Conservation (phyloP, 169 alveolate species). For the Eimeria acervulina region DNA sequence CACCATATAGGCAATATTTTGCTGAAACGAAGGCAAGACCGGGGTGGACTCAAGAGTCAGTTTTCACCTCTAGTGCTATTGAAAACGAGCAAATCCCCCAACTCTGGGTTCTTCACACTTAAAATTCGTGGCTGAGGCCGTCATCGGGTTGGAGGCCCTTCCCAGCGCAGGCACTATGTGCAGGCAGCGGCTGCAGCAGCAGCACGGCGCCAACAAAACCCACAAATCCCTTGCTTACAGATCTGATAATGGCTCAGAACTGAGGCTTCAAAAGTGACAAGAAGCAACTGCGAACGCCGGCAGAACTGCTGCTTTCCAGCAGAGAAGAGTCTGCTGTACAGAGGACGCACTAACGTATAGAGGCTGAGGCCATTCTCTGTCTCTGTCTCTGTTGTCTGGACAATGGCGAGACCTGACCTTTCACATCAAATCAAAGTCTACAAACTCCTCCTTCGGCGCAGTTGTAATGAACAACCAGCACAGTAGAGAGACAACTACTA, state of each 20-base stretch:
- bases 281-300: background rate
- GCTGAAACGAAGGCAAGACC: background rate
- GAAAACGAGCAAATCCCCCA: background rate
- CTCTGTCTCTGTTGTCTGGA: background rate
- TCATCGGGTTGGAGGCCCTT: background rate
- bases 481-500: background rate
- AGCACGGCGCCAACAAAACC: background rate
- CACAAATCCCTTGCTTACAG: background rate
- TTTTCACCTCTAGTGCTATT: background rate
- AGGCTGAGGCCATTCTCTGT: too few species aligned
- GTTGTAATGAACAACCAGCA: constrained; percentile 55
- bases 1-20: background rate
- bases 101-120: background rate
- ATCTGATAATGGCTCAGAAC: background rate
- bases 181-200: background rate
- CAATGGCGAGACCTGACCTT: background rate
- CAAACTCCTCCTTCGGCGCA: constrained; percentile 61
- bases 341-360: background rate
- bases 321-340: background rate
- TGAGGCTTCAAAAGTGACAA: constrained; percentile 5
- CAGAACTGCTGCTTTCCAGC: constrained; percentile 32
- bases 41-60: background rate
- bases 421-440: constrained; percentile 76
- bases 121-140: constrained; percentile 30
- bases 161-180: background rate